Evolutionary conservation across 257 asterid species (phyloP), one percentile per base, ranked within the genome.

Genomic region (Solanum lignicaule): DNA sequence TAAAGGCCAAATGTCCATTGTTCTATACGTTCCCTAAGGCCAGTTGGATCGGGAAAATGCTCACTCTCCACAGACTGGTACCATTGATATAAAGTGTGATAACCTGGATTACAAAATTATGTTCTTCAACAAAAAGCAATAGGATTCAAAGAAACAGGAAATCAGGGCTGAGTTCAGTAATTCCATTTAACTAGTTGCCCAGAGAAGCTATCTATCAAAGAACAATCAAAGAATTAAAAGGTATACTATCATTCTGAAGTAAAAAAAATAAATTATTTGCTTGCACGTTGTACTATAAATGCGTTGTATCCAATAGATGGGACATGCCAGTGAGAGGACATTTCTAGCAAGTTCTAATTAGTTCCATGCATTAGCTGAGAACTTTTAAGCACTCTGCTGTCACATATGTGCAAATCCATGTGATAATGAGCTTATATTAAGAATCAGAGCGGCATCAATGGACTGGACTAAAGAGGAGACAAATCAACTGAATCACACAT

Each of bases 31-130:
- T 94, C 92, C 73, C 99, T 92, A 32, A 97, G 98, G 79, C 99
- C 99, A 38, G 98, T 96, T 84, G 98, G 99, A 83, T 97, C 99
- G 0, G 99, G 99, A 86, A 97, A 97, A 94, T 96, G 99, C 93
- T 97, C 96, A 15, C 95, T 94, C 89, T 97, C 99, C 87, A 94
- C 97, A 18, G 94, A 94, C 83, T 91, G 93, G 89, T 97, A 97
- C 99, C 99, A 97, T 86, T 97, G 93, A 74, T 96, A 96, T 73
- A 97, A 90, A 71, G 99, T 97, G 89, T 97, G 99, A 89, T 97
- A 95, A 74, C 99, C 99, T 97, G 93, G 86, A 89, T 84, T 36
- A 86, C 52, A 90, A 69, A 52, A 71, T 82, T 27, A 14, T 68
- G 58, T 18, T 52, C 12, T 52, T 33, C 3, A 27, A 23, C 72